Conservation (phyloP, 208 protist species). For the Trypanosoma theileri region DNA sequence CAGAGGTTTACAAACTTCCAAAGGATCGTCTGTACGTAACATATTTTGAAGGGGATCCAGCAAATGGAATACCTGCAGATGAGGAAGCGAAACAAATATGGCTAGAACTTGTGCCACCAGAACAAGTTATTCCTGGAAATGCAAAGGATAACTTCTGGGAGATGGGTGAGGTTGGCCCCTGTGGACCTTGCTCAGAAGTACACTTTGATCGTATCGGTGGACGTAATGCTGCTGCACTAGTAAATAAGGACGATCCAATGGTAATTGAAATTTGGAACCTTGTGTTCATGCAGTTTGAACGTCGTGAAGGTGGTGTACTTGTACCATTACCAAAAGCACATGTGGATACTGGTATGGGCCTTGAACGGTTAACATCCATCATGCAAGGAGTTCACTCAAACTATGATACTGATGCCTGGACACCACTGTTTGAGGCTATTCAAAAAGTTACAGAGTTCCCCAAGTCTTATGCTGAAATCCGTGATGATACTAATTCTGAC, state of each 20-base stretch:
- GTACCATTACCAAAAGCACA: slow-evolving; percentile 90
- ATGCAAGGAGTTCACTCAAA: slow-evolving; percentile 97
- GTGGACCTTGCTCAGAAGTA: slow-evolving; percentile 98
- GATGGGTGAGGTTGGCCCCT: slow-evolving; percentile 98
- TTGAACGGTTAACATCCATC: slow-evolving; percentile 97
- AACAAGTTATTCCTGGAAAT: slow-evolving; percentile 90
- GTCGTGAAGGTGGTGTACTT: slow-evolving; percentile 89
- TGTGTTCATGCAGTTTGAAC: slow-evolving; percentile 99
- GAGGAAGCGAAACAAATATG: slow-evolving; percentile 93
- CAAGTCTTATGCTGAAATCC: slow-evolving; percentile 83
- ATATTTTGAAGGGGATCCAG: slow-evolving; percentile 96
- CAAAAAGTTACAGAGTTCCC: slow-evolving; percentile 91
- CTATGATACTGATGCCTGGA: slow-evolving; percentile 99
- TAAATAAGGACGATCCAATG: slow-evolving; percentile 98
- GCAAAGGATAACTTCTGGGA: slow-evolving; percentile 99
- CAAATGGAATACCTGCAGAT: slow-evolving; percentile 90
- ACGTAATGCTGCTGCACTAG: slow-evolving; percentile 93
- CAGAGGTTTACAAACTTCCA: slow-evolving; percentile 93
- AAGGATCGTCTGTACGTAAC: slow-evolving; percentile 97
- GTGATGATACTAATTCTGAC: slow-evolving; percentile 82
- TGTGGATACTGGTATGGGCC: slow-evolving; percentile 99
- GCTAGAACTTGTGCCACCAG: slow-evolving; percentile 89
- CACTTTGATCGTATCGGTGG: slow-evolving; percentile 98
- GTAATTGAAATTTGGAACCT: slow-evolving; percentile 99
- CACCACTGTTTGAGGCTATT: slow-evolving; percentile 96